Base-by-base conservation (phyloP, 805 yeast species). In the Debaryomyces castellii region DNA sequence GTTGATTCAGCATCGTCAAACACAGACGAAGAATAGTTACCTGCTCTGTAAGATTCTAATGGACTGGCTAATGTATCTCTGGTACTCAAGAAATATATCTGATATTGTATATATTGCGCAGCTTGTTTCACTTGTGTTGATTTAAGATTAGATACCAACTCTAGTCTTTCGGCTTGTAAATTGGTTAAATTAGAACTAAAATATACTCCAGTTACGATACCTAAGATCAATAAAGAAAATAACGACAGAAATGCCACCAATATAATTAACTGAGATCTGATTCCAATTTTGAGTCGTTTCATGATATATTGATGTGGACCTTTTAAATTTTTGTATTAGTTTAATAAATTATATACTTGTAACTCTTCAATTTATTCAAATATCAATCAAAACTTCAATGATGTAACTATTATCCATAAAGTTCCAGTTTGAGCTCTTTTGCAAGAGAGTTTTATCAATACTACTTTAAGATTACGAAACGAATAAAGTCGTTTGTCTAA, bases 121-220 rank as follows among this genome's bases (percentile, higher is more conserved):
- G 81, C 77, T 64, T 89, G 96, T 44, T 76, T 77, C 17, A 89
- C 71, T 62, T 90, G 96, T 0, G 91, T 78, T 0, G 92, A 81
- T 62, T 89, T 89, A 45, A 90, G 69, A 61, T 87, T 87, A 2
- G 96, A 87, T 17, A 89, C 87, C 37, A 88, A 88, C 54, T 79
- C 80, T 21, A 90, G 68, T 46, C 90, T 77, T 50, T 87, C 90
- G 1, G 83, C 80, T 55, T 95, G 73, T 37, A 87, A 64, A 39
- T 76, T 65, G 24, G 81, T 76, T 48, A 84, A 80, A 50, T 81
- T 85, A 17, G 71, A 63, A 3, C 88, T 79, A 62, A 86, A 88
- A 62, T 87, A 87, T 3, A 85, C 78, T 41, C 73, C 94, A 8
- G 89, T 80, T 20, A 86, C 89, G 17, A 87, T 71, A 5, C 94